Evolutionary conservation across 2,329 filamentous ascomycete species (phyloP).

Genomic region (Trichophyton verrucosum): DNA sequence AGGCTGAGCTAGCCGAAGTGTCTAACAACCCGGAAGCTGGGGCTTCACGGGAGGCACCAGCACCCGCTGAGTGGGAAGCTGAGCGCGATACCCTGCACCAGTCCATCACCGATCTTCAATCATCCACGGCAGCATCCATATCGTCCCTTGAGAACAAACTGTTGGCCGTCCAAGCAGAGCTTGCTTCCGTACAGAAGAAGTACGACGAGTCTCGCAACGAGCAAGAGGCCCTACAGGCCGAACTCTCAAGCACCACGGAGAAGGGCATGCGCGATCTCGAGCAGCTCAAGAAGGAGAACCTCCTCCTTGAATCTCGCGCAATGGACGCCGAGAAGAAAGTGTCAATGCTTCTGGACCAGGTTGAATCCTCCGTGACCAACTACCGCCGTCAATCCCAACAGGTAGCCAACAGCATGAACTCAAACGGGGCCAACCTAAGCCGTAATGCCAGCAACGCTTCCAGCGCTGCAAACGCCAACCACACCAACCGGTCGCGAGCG

Average conservation of each 20-base stretch:
- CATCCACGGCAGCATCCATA: constrained; percentile 54
- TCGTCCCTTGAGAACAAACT: constrained; percentile 61
- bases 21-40: constrained; percentile 40
- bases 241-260: constrained; percentile 45
- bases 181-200: constrained; percentile 53
- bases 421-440: constrained; percentile 28
- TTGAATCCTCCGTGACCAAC: constrained; percentile 85
- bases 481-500: constrained; percentile 25
- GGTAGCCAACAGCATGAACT: constrained; percentile 18
- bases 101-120: constrained; percentile 57
- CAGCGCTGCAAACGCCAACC: constrained; percentile 29
- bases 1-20: constrained; percentile 62
- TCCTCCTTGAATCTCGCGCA: constrained; percentile 67
- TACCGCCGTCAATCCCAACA: constrained; percentile 65
- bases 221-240: constrained; percentile 42
- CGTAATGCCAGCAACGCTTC: constrained; percentile 46
- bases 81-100: constrained; percentile 57
- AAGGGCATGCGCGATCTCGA: constrained; percentile 59
- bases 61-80: constrained; percentile 55
- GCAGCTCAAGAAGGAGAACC: constrained; percentile 70
- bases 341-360: constrained; percentile 81
- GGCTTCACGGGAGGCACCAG: constrained; percentile 34
- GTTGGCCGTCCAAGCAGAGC: constrained; percentile 53
- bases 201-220: constrained; percentile 53
- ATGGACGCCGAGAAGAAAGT: constrained; percentile 88